phyloP scores from a whole-genome alignment of 108 stramenopile genomes.

The Chaetoceros muelleri region DNA sequence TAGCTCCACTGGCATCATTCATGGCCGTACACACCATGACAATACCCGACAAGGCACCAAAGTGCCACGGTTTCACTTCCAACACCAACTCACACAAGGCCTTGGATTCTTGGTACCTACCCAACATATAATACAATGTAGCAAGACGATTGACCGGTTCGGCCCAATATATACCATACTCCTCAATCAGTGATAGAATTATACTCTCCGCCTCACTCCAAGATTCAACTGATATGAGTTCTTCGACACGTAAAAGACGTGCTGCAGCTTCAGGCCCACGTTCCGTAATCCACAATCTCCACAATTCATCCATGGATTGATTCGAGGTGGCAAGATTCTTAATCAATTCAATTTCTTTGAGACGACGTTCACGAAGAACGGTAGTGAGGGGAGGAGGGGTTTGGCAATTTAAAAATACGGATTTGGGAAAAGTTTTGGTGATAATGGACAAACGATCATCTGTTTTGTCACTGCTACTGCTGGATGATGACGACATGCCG shows the following conservation, averaged over 20 bases:
- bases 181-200: conserved; percentile 33
- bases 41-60: conserved; percentile 68
- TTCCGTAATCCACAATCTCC: conserved; percentile 44
- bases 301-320: conserved; percentile 21
- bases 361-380: conserved; percentile 25
- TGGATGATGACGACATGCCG: too few species aligned
- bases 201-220: conserved; percentile 44
- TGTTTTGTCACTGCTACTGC: too few species aligned
- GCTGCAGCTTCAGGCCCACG: conserved; percentile 25
- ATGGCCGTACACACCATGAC: conserved; percentile 46
- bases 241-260: conserved; percentile 12
- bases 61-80: conserved; percentile 64
- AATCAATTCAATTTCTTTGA: conserved; percentile 29
- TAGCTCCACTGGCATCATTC: conserved; percentile 29
- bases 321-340: conserved; percentile 14
- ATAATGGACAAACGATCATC: background rate
- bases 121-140: conserved; percentile 49
- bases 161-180: conserved; percentile 48
- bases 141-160: conserved; percentile 76
- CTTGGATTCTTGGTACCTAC: conserved; percentile 39
- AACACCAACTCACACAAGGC: conserved; percentile 47
- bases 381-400: conserved; percentile 36
- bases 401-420: too few species aligned
- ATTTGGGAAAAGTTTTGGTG: background rate
- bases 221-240: conserved; percentile 21